Evolutionary conservation across 257 asterid species (phyloP).

Genomic region (Plantago major): DNA sequence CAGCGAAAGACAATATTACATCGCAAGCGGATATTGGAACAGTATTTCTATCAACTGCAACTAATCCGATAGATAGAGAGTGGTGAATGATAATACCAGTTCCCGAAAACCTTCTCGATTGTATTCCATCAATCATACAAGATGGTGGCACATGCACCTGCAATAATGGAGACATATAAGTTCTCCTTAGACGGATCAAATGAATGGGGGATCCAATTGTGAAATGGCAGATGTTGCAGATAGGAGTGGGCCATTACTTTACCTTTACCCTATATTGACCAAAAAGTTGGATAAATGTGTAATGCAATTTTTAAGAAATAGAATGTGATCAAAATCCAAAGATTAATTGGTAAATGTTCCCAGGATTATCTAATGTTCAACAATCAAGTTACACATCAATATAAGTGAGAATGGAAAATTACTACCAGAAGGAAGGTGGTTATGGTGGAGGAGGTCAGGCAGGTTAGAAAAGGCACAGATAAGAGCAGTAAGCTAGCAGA

Average conservation of each 20-base stretch:
- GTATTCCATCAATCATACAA: slow-evolving; percentile 99
- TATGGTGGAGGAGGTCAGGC: too few species aligned
- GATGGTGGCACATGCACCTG: slow-evolving; percentile 98
- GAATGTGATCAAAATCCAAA: background rate
- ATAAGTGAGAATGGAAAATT: too few species aligned
- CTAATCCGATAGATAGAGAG: slow-evolving; percentile 88
- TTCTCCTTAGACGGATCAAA: slow-evolving; percentile 6
- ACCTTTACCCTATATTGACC: too few species aligned
- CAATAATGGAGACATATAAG: slow-evolving; percentile 18
- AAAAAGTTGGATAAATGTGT: too few species aligned
- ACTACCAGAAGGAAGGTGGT: too few species aligned
- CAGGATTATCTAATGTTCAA: background rate
- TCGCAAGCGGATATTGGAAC: slow-evolving; percentile 95
- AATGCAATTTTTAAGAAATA: background rate
- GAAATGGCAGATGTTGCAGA: too few species aligned
- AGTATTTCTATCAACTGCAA: slow-evolving; percentile 93
- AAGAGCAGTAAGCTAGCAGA: too few species aligned
- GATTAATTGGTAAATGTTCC: background rate
- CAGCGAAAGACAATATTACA: slow-evolving; percentile 98
- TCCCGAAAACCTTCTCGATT: slow-evolving; percentile 90
- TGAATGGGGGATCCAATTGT: too few species aligned
- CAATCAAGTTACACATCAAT: background rate
- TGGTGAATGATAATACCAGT: slow-evolving; percentile 89
- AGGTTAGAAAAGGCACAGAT: too few species aligned
- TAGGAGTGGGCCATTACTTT: too few species aligned